Base-by-base conservation (phyloP, 139 green algal species). In the Chara braunii region DNA sequence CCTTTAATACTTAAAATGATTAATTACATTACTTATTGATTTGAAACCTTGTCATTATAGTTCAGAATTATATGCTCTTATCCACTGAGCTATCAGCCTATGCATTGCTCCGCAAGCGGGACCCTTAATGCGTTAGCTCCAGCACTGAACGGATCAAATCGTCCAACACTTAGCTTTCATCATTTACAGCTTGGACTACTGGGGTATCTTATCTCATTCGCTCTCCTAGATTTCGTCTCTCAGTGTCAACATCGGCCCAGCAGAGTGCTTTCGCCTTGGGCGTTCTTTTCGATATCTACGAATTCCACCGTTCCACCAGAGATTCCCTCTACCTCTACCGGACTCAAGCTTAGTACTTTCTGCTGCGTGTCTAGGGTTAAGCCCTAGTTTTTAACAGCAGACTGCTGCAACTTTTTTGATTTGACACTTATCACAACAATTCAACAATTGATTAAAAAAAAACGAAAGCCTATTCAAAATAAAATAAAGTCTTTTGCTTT, bases 221-320 rank as follows among this genome's bases (percentile, higher is more conserved):
- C 60, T 81, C 42, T 62, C 77, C 72, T 80, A 54, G 72, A 67
- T 83, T 79, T 83, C 72, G 60, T 64, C 68, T 62, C 43, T 83
- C 58, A 81, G 68, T 62, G 75, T 81, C 75, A 78, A 63, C 74
- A 33, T 73, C 71, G 61, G 33, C 26, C 44, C 42, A 74, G 74
- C 66, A 53, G 68, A 50, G 35, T 77, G 60, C 74, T 63, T 81
- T 74, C 51, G 74, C 60, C 63, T 68, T 77, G 28, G 74, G 60
- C 51, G 18, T 77, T 81, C 74, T 63, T 81, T 57, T 63, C 74
- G 55, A 64, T 65, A 69, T 81, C 62, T 70, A 58, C 44, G 53
- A 68, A 78, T 81, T 78, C 72, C 52, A 78, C 57, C 63, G 61
- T 56, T 79, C 34, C 72, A 64, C 48, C 51, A 63, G 54, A 43